A percentile compares a stretch with the other conserved stretches of the same genome.
Evolutionary conservation across 2,329 filamentous ascomycete species (phyloP).

Genomic region (Sordariomycetes sp.): DNA sequence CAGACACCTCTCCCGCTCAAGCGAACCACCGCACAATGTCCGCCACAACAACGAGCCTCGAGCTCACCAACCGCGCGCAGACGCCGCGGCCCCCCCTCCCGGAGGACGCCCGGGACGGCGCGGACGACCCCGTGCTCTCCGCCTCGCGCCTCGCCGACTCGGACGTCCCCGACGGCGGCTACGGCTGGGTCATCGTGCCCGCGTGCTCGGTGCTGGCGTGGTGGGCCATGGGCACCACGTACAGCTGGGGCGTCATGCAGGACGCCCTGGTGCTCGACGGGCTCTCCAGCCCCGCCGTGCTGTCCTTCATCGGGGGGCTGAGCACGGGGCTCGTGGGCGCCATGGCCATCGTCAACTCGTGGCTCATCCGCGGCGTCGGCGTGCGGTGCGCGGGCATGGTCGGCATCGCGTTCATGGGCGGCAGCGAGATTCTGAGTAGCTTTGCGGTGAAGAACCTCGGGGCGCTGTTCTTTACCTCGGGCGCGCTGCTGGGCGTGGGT

Average conservation of each 20-base stretch:
- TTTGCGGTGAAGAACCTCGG: slow-evolving; percentile 22
- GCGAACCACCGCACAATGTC: background rate
- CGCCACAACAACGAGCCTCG: background rate
- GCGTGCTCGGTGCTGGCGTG: slow-evolving; percentile 40
- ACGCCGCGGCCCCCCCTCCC: background rate
- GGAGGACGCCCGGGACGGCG: background rate
- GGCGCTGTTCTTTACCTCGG: slow-evolving; percentile 22
- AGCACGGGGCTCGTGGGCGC: slow-evolving; percentile 36
- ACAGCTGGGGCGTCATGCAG: slow-evolving; percentile 52
- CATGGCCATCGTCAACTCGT: slow-evolving; percentile 39
- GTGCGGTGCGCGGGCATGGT: slow-evolving; percentile 31
- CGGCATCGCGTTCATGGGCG: slow-evolving; percentile 38
- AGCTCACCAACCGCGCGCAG: background rate
- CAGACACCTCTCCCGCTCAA: background rate
- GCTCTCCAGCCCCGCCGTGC: slow-evolving; percentile 35
- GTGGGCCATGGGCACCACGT: slow-evolving; percentile 45
- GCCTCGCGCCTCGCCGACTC: slow-evolving; percentile 33
- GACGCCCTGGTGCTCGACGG: slow-evolving; percentile 38
- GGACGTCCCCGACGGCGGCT: slow-evolving; percentile 39
- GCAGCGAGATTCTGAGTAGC: slow-evolving; percentile 33
- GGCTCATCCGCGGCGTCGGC: slow-evolving; percentile 38
- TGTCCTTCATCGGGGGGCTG: slow-evolving; percentile 49
- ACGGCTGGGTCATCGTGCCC: slow-evolving; percentile 44
- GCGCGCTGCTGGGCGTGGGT: slow-evolving; percentile 20
- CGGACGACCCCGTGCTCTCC: slow-evolving; percentile 17